Percentiles rank a stretch among this genome's conserved stretches.
Evolutionary conservation across 2,329 filamentous ascomycete genomes (phyloP).

Genomic region (Ophiostoma tasmaniense): DNA sequence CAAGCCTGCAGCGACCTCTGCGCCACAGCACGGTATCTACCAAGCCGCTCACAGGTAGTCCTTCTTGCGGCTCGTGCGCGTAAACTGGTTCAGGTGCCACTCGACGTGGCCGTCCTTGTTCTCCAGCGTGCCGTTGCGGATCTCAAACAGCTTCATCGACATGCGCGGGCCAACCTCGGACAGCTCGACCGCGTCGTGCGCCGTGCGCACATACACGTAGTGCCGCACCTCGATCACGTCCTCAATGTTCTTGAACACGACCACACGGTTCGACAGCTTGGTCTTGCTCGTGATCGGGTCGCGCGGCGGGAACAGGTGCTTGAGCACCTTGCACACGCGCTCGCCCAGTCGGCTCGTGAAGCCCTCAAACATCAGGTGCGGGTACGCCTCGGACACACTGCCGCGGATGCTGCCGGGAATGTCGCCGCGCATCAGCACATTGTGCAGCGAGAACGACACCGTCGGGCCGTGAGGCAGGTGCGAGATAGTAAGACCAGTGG

Average conservation of each 20-base stretch:
- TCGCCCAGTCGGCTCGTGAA: conserved; percentile 75
- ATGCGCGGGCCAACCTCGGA: conserved; percentile 87
- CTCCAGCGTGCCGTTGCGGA: conserved; percentile 81
- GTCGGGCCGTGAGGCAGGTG: conserved; percentile 83
- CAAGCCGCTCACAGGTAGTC: conserved; percentile 64
- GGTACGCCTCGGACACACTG: conserved; percentile 85
- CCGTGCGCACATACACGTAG: conserved; percentile 72
- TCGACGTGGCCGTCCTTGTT: conserved; percentile 94
- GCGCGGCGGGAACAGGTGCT: conserved; percentile 87
- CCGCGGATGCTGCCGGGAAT: conserved; percentile 82
- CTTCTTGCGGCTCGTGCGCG: conserved; percentile 88
- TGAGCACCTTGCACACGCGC: conserved; percentile 79
- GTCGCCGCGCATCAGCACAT: conserved; percentile 85
- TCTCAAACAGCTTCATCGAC: conserved; percentile 96
- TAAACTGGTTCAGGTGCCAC: conserved; percentile 95
- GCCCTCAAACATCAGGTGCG: conserved; percentile 90
- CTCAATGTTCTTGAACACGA: conserved; percentile 91
- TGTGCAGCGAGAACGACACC: conserved; percentile 77
- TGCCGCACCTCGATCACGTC: conserved; percentile 90
- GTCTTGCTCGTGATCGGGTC: conserved; percentile 61
- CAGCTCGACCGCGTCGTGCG: conserved; percentile 80
- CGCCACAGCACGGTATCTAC: too few relatives aligned
- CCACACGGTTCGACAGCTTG: conserved; percentile 78
- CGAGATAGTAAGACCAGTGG: conserved; percentile 69
- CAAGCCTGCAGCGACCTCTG: not conserved